phyloP scores from a whole-genome alignment of 140 eudicot genomes.

The Bidens hawaiensis region DNA sequence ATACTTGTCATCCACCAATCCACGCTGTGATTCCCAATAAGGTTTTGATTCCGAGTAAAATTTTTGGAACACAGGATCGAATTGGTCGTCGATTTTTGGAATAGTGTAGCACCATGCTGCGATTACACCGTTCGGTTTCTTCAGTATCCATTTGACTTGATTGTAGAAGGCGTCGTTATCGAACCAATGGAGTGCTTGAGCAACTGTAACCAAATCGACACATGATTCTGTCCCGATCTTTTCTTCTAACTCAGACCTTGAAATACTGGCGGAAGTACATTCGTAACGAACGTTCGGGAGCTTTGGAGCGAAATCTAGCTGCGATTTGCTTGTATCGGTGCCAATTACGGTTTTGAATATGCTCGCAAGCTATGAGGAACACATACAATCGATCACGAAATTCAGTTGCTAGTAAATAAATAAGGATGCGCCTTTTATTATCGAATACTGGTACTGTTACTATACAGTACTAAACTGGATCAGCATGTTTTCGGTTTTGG shows the following conservation, averaged over 20 bases:
- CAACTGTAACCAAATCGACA: slow-evolving; percentile 66
- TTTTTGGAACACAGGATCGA: slow-evolving; percentile 38
- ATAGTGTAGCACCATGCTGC: slow-evolving; percentile 85
- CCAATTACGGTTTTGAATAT: slow-evolving; percentile 62
- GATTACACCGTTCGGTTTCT: slow-evolving; percentile 71
- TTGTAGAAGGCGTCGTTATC: slow-evolving; percentile 51
- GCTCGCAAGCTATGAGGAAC: slow-evolving; percentile 46
- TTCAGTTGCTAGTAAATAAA: background rate
- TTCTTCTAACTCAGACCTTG: slow-evolving; percentile 34
- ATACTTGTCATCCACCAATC: slow-evolving; percentile 59
- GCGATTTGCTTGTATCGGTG: slow-evolving; percentile 76
- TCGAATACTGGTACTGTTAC: too few species aligned
- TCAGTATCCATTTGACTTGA: slow-evolving; percentile 54
- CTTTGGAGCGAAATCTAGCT: slow-evolving; percentile 67
- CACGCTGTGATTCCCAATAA: slow-evolving; percentile 41
- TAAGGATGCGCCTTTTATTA: too few species aligned
- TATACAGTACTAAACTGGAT: too few species aligned
- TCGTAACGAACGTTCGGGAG: slow-evolving; percentile 65
- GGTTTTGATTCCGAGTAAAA: slow-evolving; percentile 39
- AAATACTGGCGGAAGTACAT: slow-evolving; percentile 43
- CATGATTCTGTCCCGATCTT: slow-evolving; percentile 42
- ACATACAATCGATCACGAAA: background rate
- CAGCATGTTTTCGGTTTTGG: too few species aligned
- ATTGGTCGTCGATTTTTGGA: slow-evolving; percentile 38
- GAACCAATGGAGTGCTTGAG: slow-evolving; percentile 89